Percentiles rank a stretch among this genome's conserved stretches.
phyloP scores from a whole-genome alignment of 768 basidiomycete species.

The Gyrodon lividus region DNA sequence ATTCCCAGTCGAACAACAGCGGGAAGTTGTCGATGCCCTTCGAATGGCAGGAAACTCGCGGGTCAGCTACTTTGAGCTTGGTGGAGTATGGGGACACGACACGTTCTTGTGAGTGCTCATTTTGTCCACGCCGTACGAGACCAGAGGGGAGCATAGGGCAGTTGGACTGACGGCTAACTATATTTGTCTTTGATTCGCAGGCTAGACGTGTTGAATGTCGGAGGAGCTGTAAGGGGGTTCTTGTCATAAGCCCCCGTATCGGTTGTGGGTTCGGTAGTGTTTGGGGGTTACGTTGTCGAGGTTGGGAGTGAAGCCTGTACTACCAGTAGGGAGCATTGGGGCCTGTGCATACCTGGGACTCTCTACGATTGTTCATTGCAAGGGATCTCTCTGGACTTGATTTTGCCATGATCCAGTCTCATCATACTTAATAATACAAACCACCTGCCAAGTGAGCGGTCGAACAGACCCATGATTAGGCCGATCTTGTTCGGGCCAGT shows the following conservation, averaged over 20 bases:
- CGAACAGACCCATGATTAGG: no score
- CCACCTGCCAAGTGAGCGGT: no score
- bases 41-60: slow-evolving; percentile 83
- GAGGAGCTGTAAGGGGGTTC: slow-evolving; percentile 89
- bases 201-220: slow-evolving; percentile 86
- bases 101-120: slow-evolving; percentile 76
- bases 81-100: slow-evolving; percentile 99
- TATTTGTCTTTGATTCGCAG: slow-evolving; percentile 33
- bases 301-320: neutral
- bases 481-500: no score
- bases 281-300: neutral
- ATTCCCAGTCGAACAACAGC: slow-evolving; percentile 96
- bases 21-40: slow-evolving; percentile 91
- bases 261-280: neutral
- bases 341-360: no score
- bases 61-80: slow-evolving; percentile 96
- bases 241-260: slow-evolving; percentile 44
- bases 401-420: no score
- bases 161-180: slow-evolving; percentile 8
- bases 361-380: no score
- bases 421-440: no score
- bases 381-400: no score
- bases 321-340: neutral
- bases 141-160: neutral
- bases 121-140: slow-evolving; percentile 1